Conservation (phyloP, 1,284 basidiomycete species). For the Moniliophthora roreri region DNA sequence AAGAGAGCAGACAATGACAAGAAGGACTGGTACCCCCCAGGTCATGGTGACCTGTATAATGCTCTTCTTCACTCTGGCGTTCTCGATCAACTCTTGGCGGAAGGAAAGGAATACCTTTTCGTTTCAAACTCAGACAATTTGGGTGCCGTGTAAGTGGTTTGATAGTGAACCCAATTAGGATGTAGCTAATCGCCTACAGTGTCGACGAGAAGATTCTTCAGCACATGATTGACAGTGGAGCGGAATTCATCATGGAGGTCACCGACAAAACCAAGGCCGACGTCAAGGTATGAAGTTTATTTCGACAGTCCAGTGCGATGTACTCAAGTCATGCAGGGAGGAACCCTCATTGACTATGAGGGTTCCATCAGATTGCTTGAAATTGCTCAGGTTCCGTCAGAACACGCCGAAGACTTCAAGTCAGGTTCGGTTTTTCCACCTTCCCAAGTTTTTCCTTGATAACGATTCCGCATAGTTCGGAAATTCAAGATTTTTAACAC, state of each 20-base stretch:
- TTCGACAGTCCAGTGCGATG: not conserved
- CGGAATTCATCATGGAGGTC: constrained; percentile 98
- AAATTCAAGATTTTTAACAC: constrained; percentile 98
- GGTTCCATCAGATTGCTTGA: constrained; percentile 94
- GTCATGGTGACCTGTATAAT: constrained; percentile 97
- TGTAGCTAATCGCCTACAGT: constrained; percentile 30
- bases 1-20: constrained; percentile 89
- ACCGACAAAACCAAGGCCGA: constrained; percentile 99
- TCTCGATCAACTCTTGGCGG: constrained; percentile 90
- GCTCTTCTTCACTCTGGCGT: constrained; percentile 94
- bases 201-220: constrained; percentile 85
- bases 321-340: constrained; percentile 56
- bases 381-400: constrained; percentile 97
- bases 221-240: constrained; percentile 87
- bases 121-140: constrained; percentile 99
- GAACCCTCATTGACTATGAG: constrained; percentile 97
- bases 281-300: constrained; percentile 64
- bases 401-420: constrained; percentile 99
- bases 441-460: constrained; percentile 5
- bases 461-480: constrained; percentile 51
- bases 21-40: constrained; percentile 97
- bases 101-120: constrained; percentile 99
- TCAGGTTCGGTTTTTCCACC: constrained; percentile 56
- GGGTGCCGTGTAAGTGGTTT: constrained; percentile 86
- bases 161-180: constrained; percentile 11